Evolutionary conservation across 2,329 filamentous ascomycete genomes (phyloP), one percentile per base, ranked within the genome.

Genomic region (Blastomyces percursus): DNA sequence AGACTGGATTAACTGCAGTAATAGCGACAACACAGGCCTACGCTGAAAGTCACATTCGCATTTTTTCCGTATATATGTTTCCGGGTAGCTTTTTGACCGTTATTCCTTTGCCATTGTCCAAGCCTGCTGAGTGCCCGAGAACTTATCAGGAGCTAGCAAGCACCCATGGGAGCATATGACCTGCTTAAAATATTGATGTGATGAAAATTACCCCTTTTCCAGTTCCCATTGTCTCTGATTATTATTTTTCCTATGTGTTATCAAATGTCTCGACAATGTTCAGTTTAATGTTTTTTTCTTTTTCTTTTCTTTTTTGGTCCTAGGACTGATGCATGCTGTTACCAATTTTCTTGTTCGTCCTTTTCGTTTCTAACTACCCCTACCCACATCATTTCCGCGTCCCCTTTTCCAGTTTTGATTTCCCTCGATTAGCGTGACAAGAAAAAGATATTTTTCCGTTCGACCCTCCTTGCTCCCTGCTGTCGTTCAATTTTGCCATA

Each of bases 1-100:
- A 27, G 63, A 62, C 27, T 65, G 64, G 64, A 52, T 51, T 27
- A 6, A 35, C 5, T 11, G 4, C 4, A 27, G 35, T 46, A 35
- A 38, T 55, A 21, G 32, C 16, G 14, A 46, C 9, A 11, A 42
- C 44, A 21, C 40, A 5, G n/a, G 14, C 42, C 40, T 32, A n/a
- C 12, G 8, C 56, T 59, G n/a, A n/a, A 14, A 21, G 38, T 42
- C 11, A 12, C 30, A 16, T 56, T 42, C 35, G 19, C 35, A 16
- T 12, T 8, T 14, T 14, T 24, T 40, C 24, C 16, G 19, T 24
- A 32, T 9, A 9, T 21, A n/a, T 21, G 27, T 16, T 32, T 40
- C 51, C 1, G 3, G 35, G 32, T 8, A 11, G 32, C 24, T 12
- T 24, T 14, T 50, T 24, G n/a, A 48, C 11, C 8, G 21, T 48